These are phyloP conservation scores for Inosperma sp. DNA, from an alignment of 768 basidiomycete genomes.

Conservation along the genomic window DNA sequence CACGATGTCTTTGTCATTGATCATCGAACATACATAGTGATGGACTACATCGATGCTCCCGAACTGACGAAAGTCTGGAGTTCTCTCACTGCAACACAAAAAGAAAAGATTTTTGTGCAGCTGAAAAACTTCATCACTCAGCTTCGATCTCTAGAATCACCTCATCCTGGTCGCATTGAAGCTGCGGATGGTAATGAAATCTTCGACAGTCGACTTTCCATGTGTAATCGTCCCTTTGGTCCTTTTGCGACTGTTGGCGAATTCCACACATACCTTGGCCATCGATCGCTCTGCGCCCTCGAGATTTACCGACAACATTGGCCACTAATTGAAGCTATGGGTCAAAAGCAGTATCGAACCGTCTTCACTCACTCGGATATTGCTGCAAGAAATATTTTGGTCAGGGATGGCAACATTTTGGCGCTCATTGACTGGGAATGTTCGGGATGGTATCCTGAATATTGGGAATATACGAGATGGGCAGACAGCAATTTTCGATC, in stretches of 20 bases:
- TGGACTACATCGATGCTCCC: constrained; percentile 14
- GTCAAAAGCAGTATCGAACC: constrained; percentile 6
- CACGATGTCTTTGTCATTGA: constrained; percentile 14
- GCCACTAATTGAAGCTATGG: constrained; percentile 1
- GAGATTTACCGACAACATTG: constrained; percentile 7
- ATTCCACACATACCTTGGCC: constrained; percentile 5
- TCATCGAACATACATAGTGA: constrained; percentile 11
- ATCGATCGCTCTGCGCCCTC: background rate
- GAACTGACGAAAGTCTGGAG: constrained; percentile 15
- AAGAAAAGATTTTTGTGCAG: constrained; percentile 10
- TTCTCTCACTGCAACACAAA: constrained; percentile 5
- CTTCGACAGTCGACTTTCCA: constrained; percentile 6
- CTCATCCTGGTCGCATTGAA: constrained; percentile 9
- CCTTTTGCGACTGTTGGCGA: constrained; percentile 7
- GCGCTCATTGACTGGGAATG: constrained; percentile 19
- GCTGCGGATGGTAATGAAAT: constrained; percentile 10
- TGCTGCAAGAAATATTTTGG: constrained; percentile 17
- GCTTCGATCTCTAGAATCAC: constrained; percentile 14
- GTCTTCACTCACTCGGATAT: constrained; percentile 19
- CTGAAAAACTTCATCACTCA: constrained; percentile 14
- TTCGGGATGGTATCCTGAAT: constrained; percentile 18
- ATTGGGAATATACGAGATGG: constrained; percentile 14
- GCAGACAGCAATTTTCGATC: constrained; percentile 3
- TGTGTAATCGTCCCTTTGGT: constrained; percentile 5
- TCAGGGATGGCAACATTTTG: constrained; percentile 10